A percentile compares a stretch with the other conserved stretches of the same genome.
phyloP scores from a whole-genome alignment of 140 eudicot species.

The Stevia rebaudiana region DNA sequence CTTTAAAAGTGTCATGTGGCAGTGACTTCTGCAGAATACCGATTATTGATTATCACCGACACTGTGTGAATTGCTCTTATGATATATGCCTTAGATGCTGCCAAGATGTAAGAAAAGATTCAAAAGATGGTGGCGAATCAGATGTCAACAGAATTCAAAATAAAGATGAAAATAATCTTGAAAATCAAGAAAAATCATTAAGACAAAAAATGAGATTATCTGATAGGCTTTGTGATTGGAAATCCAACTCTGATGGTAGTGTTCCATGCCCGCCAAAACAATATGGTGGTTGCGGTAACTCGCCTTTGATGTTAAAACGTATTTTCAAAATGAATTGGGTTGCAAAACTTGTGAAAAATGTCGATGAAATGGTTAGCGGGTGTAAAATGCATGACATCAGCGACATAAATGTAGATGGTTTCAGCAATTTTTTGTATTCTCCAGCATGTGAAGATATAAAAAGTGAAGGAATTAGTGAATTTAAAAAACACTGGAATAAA shows the following conservation, averaged over 20 bases:
- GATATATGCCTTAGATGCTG: conserved; percentile 96
- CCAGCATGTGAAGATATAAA: conserved; percentile 58
- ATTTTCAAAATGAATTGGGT: conserved; percentile 98
- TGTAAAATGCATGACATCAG: conserved; percentile 49
- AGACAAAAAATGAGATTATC: conserved; percentile 33
- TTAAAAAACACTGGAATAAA: conserved; percentile 70
- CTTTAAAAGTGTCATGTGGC: conserved; percentile 27
- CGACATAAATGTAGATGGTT: conserved; percentile 18
- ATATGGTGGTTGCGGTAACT: conserved; percentile 78
- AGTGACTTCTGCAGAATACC: conserved; percentile 92
- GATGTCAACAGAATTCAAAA: conserved; percentile 22
- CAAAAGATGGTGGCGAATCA: conserved; percentile 35
- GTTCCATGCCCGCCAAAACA: conserved; percentile 76
- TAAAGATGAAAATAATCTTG: conserved; percentile 21
- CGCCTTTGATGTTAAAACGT: conserved; percentile 56
- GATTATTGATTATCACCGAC: conserved; percentile 90
- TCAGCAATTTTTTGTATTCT: conserved; percentile 44
- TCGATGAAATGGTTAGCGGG: conserved; percentile 91
- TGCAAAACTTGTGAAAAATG: conserved; percentile 90
- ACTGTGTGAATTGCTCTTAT: conserved; percentile 75
- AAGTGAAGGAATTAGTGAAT: conserved; percentile 62
- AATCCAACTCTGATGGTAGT: conserved; percentile 64
- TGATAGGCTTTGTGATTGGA: conserved; percentile 56
- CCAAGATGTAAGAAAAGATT: conserved; percentile 68
- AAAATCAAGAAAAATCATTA: conserved; percentile 28